These are phyloP conservation scores for Penicillium maclennaniae DNA, from an alignment of 495 filamentous ascomycete species.

Conservation along the genomic window DNA sequence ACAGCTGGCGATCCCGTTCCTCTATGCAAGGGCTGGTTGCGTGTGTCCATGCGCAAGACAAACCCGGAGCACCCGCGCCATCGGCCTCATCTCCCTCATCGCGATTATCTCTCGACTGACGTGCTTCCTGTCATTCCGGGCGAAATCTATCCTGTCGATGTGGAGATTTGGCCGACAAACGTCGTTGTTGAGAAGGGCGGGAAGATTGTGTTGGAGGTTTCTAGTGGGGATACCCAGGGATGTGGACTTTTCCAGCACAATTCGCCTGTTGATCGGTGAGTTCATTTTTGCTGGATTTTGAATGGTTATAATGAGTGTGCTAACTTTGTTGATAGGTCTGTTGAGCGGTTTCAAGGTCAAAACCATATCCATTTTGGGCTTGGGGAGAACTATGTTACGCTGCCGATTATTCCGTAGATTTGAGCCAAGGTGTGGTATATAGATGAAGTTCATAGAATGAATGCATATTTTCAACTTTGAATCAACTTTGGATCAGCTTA, in stretches of 20 bases:
- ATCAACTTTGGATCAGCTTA: too few relatives aligned
- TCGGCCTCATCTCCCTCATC: conserved; percentile 50
- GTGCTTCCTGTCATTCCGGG: conserved; percentile 50
- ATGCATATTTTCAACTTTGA: too few relatives aligned
- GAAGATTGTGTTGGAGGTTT: not conserved
- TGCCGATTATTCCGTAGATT: conserved; percentile 52
- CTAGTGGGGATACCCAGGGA: not conserved
- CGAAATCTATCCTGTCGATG: conserved; percentile 58
- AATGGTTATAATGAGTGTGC: not conserved
- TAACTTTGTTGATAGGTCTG: not conserved
- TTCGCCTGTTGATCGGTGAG: conserved; percentile 1
- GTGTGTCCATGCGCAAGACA: conserved; percentile 49
- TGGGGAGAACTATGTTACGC: conserved; percentile 50
- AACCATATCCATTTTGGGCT: conserved; percentile 5
- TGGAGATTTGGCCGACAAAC: conserved; percentile 69
- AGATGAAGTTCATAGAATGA: too few relatives aligned
- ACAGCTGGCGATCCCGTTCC: conserved; percentile 47
- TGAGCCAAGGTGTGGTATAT: not conserved
- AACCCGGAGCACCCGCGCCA: conserved; percentile 47
- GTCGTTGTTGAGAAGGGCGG: conserved; percentile 50
- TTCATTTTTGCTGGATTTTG: conserved; percentile 42
- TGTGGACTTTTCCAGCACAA: not conserved
- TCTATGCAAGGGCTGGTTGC: conserved; percentile 41
- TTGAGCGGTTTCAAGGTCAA: not conserved
- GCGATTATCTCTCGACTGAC: conserved; percentile 58